phyloP scores from a whole-genome alignment of 2,329 filamentous ascomycete genomes.

The Samsoniella hepiali region DNA sequence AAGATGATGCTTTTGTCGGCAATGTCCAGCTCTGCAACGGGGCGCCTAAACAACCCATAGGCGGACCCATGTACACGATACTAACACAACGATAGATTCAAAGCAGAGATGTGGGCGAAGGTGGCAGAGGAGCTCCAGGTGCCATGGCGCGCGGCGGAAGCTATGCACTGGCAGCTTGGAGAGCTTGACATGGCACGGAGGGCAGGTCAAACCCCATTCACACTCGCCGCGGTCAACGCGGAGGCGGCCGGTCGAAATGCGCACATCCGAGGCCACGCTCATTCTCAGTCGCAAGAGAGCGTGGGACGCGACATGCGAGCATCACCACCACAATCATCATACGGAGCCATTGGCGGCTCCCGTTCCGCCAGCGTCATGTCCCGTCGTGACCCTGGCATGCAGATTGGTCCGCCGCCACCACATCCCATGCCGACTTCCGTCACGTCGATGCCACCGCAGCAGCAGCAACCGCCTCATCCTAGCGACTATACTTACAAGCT shows the following conservation, averaged over 20 bases:
- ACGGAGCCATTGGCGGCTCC: slow-evolving; percentile 34
- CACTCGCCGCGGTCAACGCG: slow-evolving; percentile 56
- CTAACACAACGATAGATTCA: slow-evolving; percentile 64
- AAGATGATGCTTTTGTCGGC: slow-evolving; percentile 22
- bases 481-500: slow-evolving; percentile 29
- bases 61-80: neutral
- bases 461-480: slow-evolving; percentile 34
- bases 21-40: neutral
- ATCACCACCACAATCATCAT: slow-evolving; percentile 40
- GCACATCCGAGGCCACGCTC: slow-evolving; percentile 39
- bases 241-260: slow-evolving; percentile 39
- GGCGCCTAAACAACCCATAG: neutral
- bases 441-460: slow-evolving; percentile 23
- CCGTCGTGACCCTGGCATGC: slow-evolving; percentile 14
- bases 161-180: slow-evolving; percentile 97
- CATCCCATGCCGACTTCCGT: slow-evolving; percentile 13
- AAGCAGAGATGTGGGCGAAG: slow-evolving; percentile 96
- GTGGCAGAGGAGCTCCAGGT: slow-evolving; percentile 93
- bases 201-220: slow-evolving; percentile 85
- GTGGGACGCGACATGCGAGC: slow-evolving; percentile 42
- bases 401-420: slow-evolving; percentile 12
- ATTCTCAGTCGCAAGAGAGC: slow-evolving; percentile 46
- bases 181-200: slow-evolving; percentile 91
- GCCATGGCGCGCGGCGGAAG: slow-evolving; percentile 92
- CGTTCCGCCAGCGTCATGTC: neutral